phyloP scores from a whole-genome alignment of 2,329 filamentous ascomycete species.

The Colletotrichum zoysiae region DNA sequence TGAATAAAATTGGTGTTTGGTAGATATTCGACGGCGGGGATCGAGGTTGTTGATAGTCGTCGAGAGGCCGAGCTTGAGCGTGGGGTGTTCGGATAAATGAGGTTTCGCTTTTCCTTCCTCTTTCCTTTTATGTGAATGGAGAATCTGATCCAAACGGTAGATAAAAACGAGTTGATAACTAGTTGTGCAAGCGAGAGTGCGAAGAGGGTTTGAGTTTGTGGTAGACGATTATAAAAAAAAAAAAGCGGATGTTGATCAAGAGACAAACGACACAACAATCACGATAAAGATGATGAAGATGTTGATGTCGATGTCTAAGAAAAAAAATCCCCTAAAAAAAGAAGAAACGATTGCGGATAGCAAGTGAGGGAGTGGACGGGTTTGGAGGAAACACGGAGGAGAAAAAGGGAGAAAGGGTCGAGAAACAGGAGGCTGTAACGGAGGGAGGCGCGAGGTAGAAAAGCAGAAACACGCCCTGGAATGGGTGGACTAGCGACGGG shows the following conservation, averaged over 20 bases:
- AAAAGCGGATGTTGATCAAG: slow-evolving; percentile 23
- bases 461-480: slow-evolving; percentile 41
- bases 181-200: slow-evolving; percentile 41
- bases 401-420: slow-evolving; percentile 23
- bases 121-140: background rate
- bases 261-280: slow-evolving; percentile 12
- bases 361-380: slow-evolving; percentile 39
- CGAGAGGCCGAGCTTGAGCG: background rate
- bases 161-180: slow-evolving; percentile 17
- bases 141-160: slow-evolving; percentile 3
- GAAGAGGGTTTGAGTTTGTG: slow-evolving; percentile 28
- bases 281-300: background rate
- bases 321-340: slow-evolving; percentile 19
- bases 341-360: slow-evolving; percentile 36
- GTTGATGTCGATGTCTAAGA: slow-evolving; percentile 10
- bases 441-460: slow-evolving; percentile 38
- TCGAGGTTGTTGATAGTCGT: slow-evolving; percentile 9
- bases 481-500: slow-evolving; percentile 24
- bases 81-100: background rate
- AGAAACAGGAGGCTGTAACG: slow-evolving; percentile 10
- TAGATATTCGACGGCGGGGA: background rate
- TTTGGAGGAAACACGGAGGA: slow-evolving; percentile 37
- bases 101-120: background rate
- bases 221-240: slow-evolving; percentile 41
- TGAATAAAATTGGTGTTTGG: background rate